phyloP scores from a whole-genome alignment of 208 protist species.

The Angomonas ambiguus region DNA sequence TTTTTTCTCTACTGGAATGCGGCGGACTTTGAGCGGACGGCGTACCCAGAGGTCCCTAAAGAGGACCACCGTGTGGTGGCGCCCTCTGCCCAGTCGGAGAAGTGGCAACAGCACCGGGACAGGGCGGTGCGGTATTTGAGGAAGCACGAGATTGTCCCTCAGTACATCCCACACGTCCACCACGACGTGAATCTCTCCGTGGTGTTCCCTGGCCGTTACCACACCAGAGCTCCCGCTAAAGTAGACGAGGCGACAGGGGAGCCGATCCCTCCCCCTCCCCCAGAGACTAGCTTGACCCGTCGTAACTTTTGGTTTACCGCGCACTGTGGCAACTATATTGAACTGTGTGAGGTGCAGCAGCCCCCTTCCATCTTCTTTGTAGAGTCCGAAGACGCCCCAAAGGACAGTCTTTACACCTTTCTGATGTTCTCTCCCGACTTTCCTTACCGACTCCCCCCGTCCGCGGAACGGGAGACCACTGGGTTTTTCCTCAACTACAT shows the following conservation, averaged over 20 bases:
- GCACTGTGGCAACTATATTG: slow-evolving; percentile 90
- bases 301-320: slow-evolving; percentile 90
- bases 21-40: slow-evolving; percentile 74
- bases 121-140: slow-evolving; percentile 56
- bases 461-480: slow-evolving; percentile 28
- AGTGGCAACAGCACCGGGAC: slow-evolving; percentile 56
- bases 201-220: slow-evolving; percentile 70
- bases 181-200: slow-evolving; percentile 85
- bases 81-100: slow-evolving; percentile 24
- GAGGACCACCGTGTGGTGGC: slow-evolving; percentile 72
- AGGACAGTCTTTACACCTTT: slow-evolving; percentile 57
- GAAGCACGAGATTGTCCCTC: slow-evolving; percentile 80
- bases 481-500: slow-evolving; percentile 91
- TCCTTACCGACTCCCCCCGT: slow-evolving; percentile 67
- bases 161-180: slow-evolving; percentile 60
- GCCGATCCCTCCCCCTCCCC: slow-evolving; percentile 38
- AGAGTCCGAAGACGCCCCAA: slow-evolving; percentile 15
- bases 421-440: slow-evolving; percentile 87
- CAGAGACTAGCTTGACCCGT: slow-evolving; percentile 40
- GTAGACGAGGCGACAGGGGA: slow-evolving; percentile 55
- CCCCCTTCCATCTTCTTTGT: slow-evolving; percentile 77
- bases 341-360: slow-evolving; percentile 81
- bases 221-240: slow-evolving; percentile 39
- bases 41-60: slow-evolving; percentile 60
- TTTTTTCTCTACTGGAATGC: slow-evolving; percentile 90